Conservation (phyloP, 2,329 filamentous ascomycete species). For the Grosmannia serpens region DNA sequence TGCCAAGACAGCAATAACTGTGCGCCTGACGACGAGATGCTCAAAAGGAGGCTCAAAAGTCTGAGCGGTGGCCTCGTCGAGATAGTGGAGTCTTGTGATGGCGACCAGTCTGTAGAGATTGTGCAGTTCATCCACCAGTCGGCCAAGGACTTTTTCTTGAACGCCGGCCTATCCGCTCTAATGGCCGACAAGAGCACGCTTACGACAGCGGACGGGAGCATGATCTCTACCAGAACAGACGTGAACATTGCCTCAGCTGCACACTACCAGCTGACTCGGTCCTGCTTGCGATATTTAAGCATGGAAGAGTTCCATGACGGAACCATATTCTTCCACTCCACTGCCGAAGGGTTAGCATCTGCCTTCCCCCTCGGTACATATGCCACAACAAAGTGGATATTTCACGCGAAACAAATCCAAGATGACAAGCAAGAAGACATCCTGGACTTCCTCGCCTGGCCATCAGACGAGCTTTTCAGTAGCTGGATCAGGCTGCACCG, state of each 20-base stretch:
- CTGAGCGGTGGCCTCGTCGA: background rate
- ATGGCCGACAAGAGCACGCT: background rate
- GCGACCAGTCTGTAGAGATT: background rate
- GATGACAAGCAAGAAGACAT: background rate
- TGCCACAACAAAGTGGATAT: background rate
- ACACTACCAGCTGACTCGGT: background rate
- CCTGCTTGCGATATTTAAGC: background rate
- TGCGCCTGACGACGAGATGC: background rate
- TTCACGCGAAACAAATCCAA: background rate
- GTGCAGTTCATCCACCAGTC: conserved; percentile 25
- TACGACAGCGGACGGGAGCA: background rate
- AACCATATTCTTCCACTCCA: background rate
- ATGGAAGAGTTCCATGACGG: background rate
- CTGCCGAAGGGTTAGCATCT: background rate
- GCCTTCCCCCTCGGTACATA: background rate
- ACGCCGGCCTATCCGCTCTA: background rate
- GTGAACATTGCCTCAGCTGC: background rate
- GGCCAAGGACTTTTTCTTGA: conserved; percentile 20
- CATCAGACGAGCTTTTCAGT: background rate
- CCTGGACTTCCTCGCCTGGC: background rate
- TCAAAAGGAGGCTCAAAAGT: background rate
- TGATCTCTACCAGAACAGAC: background rate
- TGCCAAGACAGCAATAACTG: background rate
- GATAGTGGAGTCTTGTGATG: background rate
- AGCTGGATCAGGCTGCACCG: background rate